These are phyloP conservation scores for Termitomyces sp. DNA, from an alignment of 768 basidiomycete genomes.

Conservation along the genomic window DNA sequence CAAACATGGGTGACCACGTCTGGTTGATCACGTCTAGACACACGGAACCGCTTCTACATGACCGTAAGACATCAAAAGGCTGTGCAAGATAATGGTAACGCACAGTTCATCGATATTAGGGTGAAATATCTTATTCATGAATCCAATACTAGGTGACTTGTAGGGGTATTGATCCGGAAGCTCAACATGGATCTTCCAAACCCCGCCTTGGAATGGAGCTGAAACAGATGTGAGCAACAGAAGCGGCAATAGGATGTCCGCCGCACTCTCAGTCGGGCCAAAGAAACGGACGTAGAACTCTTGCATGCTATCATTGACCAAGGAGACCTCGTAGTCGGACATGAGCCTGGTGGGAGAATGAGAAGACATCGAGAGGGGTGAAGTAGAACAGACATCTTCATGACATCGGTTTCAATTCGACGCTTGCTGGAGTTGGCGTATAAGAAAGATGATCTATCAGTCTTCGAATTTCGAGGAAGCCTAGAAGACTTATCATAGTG, in stretches of 20 bases:
- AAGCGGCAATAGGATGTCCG: background rate
- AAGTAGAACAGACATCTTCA: conserved; percentile 79
- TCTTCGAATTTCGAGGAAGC: background rate
- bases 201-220: conserved; percentile 97
- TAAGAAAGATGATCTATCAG: conserved; percentile 19
- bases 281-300: conserved; percentile 98
- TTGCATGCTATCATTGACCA: conserved; percentile 98
- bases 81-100: conserved; percentile 30
- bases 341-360: conserved; percentile 63
- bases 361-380: conserved; percentile 12
- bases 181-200: conserved; percentile 99
- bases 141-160: conserved; percentile 98
- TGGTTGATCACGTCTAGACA: conserved; percentile 99
- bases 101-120: conserved; percentile 99
- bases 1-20: conserved; percentile 99
- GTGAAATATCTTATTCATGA: conserved; percentile 99
- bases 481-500: conserved; percentile 58
- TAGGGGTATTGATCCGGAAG: conserved; percentile 98
- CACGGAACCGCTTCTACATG: conserved; percentile 86
- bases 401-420: conserved; percentile 98
- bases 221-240: conserved; percentile 7
- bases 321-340: conserved; percentile 97
- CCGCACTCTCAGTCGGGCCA: conserved; percentile 90
- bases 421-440: conserved; percentile 85
- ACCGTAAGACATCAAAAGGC: conserved; percentile 9